Percentiles rank a stretch among this genome's conserved stretches.
phyloP scores from a whole-genome alignment of 2,329 filamentous ascomycete genomes.

The Bisporella sp. region DNA sequence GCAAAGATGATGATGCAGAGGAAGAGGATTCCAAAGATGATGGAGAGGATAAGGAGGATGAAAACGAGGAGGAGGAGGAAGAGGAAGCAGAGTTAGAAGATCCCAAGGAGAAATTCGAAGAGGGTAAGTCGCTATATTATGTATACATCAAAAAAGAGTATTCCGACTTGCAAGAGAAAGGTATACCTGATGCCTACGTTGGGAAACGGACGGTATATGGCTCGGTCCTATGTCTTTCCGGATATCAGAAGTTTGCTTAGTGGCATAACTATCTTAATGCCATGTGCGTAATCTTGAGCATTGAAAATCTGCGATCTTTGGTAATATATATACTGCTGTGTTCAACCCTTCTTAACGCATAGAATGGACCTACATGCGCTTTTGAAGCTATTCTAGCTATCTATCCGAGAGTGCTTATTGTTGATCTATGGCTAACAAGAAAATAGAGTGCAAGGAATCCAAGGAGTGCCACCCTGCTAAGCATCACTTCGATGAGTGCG shows the following conservation, averaged over 20 bases:
- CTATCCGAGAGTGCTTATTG: no score
- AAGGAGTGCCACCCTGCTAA: constrained; percentile 79
- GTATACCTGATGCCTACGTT: not conserved
- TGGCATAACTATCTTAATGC: no score
- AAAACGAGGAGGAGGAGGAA: constrained; percentile 48
- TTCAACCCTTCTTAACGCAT: no score
- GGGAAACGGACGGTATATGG: no score
- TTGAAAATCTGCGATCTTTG: no score
- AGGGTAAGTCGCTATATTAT: constrained; percentile 60
- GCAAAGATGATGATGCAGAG: constrained; percentile 31
- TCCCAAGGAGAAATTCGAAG: constrained; percentile 80
- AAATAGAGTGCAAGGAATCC: constrained; percentile 80
- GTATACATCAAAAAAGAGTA: not conserved
- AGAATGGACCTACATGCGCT: no score
- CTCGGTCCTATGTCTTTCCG: no score
- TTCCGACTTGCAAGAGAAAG: not conserved
- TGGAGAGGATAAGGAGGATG: constrained; percentile 32
- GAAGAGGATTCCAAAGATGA: constrained; percentile 31
- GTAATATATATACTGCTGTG: no score
- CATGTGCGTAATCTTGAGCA: no score
- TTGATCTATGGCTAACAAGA: not conserved
- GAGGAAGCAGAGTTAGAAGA: constrained; percentile 76
- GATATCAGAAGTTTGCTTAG: no score
- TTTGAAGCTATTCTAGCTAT: no score
- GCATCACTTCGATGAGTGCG: constrained; percentile 98